These are phyloP conservation scores for Bauhinia variegata DNA, from an alignment of 306 rosid genomes.

Conservation along the genomic window DNA sequence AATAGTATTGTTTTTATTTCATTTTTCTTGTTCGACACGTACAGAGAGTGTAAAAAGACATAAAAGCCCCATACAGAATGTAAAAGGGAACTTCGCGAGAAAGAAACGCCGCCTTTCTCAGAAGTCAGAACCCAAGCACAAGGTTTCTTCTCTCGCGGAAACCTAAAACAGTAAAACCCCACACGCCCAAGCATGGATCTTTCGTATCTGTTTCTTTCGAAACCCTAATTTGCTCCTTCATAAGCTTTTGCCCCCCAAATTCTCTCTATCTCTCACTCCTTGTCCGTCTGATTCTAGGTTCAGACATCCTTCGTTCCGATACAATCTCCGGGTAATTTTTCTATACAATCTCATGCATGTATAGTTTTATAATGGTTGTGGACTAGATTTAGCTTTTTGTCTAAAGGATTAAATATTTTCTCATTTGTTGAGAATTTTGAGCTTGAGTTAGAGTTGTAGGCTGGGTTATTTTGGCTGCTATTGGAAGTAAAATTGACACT, in stretches of 20 bases:
- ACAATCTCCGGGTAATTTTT: slow-evolving; percentile 33
- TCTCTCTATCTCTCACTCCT: not conserved
- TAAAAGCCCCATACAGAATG: slow-evolving; percentile 3
- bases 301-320: slow-evolving; percentile 3
- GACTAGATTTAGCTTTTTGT: not conserved
- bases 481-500: not conserved
- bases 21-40: too few species aligned
- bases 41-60: not conserved
- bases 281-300: not conserved
- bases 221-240: slow-evolving; percentile 22
- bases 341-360: not conserved
- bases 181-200: not conserved
- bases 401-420: not conserved
- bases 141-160: slow-evolving; percentile 2
- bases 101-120: not conserved
- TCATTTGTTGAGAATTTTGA: not conserved
- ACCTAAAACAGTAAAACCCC: slow-evolving; percentile 41
- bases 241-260: slow-evolving; percentile 26
- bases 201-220: slow-evolving; percentile 14
- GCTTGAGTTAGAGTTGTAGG: not conserved
- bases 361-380: not conserved
- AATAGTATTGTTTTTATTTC: too few species aligned
- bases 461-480: not conserved
- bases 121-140: not conserved
- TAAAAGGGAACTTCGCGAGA: not conserved